Conservation (phyloP, 2,329 filamentous ascomycete genomes). For the Graphium sp. region DNA sequence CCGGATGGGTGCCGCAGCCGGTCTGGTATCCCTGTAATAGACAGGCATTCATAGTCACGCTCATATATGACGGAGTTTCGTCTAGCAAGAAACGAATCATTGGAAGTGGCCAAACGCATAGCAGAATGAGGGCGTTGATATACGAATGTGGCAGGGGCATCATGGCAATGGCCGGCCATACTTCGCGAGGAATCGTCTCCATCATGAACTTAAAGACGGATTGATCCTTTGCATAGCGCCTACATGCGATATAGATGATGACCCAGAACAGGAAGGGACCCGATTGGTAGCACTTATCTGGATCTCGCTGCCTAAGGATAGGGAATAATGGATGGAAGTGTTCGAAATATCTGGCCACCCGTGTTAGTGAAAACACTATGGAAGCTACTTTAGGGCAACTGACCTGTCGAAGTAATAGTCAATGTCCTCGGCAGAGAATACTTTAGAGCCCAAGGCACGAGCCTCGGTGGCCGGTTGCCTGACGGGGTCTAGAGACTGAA, state of each 20-base stretch:
- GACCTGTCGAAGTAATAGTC: slow-evolving; percentile 38
- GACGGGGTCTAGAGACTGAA: background rate
- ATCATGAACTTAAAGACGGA: slow-evolving; percentile 24
- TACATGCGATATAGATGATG: slow-evolving; percentile 30
- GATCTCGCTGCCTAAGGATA: slow-evolving; percentile 28
- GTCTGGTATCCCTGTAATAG: slow-evolving; percentile 33
- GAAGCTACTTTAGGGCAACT: slow-evolving; percentile 3
- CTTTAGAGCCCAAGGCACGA: slow-evolving; percentile 20
- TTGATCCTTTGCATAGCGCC: slow-evolving; percentile 26
- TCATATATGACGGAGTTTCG: slow-evolving; percentile 27
- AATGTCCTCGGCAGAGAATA: slow-evolving; percentile 33
- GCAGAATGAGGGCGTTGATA: slow-evolving; percentile 32
- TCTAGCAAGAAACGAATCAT: slow-evolving; percentile 32
- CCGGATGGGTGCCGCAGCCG: slow-evolving; percentile 29
- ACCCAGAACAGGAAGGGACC: slow-evolving; percentile 35
- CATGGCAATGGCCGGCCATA: slow-evolving; percentile 23
- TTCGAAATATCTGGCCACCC: slow-evolving; percentile 28
- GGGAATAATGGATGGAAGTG: slow-evolving; percentile 35
- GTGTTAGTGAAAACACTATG: background rate
- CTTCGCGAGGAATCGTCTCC: slow-evolving; percentile 26
- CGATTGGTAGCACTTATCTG: slow-evolving; percentile 30
- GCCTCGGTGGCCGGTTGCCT: slow-evolving; percentile 1
- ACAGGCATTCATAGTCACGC: slow-evolving; percentile 27
- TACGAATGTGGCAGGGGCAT: slow-evolving; percentile 26
- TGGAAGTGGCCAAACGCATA: slow-evolving; percentile 33